These are phyloP conservation scores for Zoysia matrella DNA, from an alignment of 202 grass and related monocot genomes.

Conservation along the genomic window DNA sequence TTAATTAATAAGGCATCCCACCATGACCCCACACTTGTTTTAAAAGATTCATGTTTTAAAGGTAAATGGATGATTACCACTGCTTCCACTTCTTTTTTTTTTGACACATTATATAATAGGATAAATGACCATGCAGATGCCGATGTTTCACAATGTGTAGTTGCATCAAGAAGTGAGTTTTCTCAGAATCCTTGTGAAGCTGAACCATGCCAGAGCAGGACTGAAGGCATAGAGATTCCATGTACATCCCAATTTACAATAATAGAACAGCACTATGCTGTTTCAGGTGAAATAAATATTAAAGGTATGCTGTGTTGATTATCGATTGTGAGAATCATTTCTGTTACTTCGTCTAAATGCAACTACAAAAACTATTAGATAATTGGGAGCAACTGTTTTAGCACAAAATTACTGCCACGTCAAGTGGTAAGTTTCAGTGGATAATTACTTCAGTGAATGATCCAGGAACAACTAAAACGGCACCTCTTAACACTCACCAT, in stretches of 20 bases:
- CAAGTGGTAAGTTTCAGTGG: constrained; percentile 14
- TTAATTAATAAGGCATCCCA: not conserved
- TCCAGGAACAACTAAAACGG: constrained; percentile 26
- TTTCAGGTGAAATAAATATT: constrained; percentile 41
- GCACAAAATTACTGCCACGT: constrained; percentile 22
- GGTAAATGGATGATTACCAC: constrained; percentile 35
- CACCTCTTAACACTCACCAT: constrained; percentile 14
- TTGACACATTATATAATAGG: constrained; percentile 35
- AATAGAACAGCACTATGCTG: constrained; percentile 46
- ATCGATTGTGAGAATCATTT: constrained; percentile 15
- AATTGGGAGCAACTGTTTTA: constrained; percentile 14
- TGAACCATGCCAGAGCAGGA: constrained; percentile 29
- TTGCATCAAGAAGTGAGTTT: constrained; percentile 31
- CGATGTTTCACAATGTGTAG: constrained; percentile 28
- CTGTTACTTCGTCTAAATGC: too few species aligned
- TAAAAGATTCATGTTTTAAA: constrained; percentile 31
- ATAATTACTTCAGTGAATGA: constrained; percentile 15
- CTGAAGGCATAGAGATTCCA: constrained; percentile 20
- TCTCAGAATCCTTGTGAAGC: constrained; percentile 28
- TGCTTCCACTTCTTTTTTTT: not conserved
- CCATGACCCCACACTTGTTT: constrained; percentile 16
- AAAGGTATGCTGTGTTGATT: constrained; percentile 41
- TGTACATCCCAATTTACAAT: constrained; percentile 48
- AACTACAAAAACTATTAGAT: constrained; percentile 29
- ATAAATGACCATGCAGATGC: constrained; percentile 43